These are phyloP conservation scores for Coemansia sp. DNA, from an alignment of 192 early-diverging fungal genomes.

Conservation along the genomic window DNA sequence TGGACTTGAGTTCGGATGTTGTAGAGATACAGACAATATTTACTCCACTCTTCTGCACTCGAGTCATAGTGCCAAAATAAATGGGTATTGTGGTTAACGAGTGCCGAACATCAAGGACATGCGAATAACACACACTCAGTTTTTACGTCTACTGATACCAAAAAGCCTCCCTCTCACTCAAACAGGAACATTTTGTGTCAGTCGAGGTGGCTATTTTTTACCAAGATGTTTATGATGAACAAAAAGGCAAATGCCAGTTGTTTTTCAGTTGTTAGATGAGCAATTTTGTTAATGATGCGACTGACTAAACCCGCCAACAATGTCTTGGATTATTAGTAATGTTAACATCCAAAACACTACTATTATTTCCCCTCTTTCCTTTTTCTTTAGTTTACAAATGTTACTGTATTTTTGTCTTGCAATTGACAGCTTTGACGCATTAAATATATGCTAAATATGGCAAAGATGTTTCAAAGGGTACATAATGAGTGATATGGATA, in stretches of 20 bases:
- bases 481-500: not conserved
- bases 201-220: not conserved
- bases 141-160: not conserved
- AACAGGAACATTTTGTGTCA: slow-evolving; percentile 7
- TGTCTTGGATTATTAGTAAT: slow-evolving; percentile 3
- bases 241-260: too few species aligned
- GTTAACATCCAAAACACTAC: not conserved
- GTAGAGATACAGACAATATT: too few species aligned
- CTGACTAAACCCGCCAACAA: not conserved
- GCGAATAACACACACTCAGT: not conserved
- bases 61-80: too few species aligned
- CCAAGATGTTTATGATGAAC: not conserved
- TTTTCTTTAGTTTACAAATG: not conserved
- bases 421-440: not conserved
- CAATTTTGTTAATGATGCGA: not conserved
- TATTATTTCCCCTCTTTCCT: not conserved
- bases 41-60: too few species aligned
- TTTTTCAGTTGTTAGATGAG: not conserved
- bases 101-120: not conserved
- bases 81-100: too few species aligned
- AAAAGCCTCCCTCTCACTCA: not conserved
- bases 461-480: slow-evolving; percentile 6
- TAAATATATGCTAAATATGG: slow-evolving; percentile 6
- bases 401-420: slow-evolving; percentile 12
- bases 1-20: too few species aligned